Evolutionary conservation across 2,329 filamentous ascomycete genomes (phyloP), one percentile per base, ranked within the genome.

Genomic region (Sclerotinia nivalis): DNA sequence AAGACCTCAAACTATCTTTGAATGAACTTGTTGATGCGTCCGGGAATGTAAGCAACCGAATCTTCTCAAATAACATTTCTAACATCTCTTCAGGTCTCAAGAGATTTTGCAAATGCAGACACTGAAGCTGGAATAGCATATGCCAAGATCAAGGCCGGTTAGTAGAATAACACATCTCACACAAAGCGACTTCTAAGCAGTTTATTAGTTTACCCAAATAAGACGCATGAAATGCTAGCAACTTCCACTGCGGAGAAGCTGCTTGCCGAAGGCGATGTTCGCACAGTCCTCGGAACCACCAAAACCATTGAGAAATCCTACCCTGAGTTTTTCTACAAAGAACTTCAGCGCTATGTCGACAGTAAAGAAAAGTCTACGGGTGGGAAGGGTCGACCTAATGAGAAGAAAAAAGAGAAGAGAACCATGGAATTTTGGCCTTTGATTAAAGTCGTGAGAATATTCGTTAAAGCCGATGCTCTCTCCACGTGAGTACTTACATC

Each of bases 101-200:
- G 62, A 68, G 66, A 74, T 59, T 66, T 72, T 68, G 60, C 49
- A 18, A 69, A 71, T 34, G 69, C 72, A 3, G 74, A 78, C 22
- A 68, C 74, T 4, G 77, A 80, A 15, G 81, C 81, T 20, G 81
- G 81, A 2, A 76, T 86, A 45, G 83, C 84, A 2, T 84, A 82
- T 73, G 81, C 83, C 5, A 87, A 86, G 71, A 82, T 87, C 52
- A 81, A 81, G 66, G 81, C 84, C 1, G 67, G 67, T 22, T 83
- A 70, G 71, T 54, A 64, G 45, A 45, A 45, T 59, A 15, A 1
- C 18, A 5, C 18, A 20, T 22, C 25, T 85, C 66, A 81, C 82
- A 13, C 25, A 1, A 8, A 43, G 2, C 8, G 15, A 13, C 6
- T 25, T 64, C 66, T 69, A 55, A 64, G 1, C 6, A 8, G 15